Evolutionary conservation across 495 filamentous ascomycete species (phyloP).

Genomic region (Aspergillus steynii): DNA sequence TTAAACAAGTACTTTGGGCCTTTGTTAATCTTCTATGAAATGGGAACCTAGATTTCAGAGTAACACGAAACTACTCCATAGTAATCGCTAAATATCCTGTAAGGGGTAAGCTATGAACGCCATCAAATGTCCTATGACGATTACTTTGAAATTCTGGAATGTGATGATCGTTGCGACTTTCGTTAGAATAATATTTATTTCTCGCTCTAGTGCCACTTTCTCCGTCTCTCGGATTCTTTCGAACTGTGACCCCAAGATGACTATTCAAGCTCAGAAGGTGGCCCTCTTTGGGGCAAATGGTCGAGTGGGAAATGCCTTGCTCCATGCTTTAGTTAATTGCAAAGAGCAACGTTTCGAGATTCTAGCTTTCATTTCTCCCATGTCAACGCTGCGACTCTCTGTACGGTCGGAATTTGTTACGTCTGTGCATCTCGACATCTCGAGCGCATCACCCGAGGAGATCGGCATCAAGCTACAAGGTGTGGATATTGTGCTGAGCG

Average conservation of each 20-base stretch:
- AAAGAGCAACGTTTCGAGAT: not conserved
- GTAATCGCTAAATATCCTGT: no score
- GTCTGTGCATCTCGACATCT: not conserved
- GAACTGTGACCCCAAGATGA: not conserved
- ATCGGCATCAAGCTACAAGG: not conserved
- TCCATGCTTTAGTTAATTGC: not conserved
- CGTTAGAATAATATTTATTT: no score
- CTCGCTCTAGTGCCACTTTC: no score
- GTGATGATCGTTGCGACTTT: no score
- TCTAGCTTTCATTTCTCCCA: not conserved
- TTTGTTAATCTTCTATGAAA: no score
- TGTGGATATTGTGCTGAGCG: conserved; percentile 9
- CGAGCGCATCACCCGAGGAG: not conserved
- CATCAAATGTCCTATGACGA: no score
- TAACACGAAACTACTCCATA: no score
- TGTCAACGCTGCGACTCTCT: not conserved
- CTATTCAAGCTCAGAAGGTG: not conserved
- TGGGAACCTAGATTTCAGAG: no score
- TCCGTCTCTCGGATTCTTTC: no score
- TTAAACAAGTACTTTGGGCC: no score
- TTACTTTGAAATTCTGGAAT: no score
- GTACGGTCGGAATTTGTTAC: not conserved
- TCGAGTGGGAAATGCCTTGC: not conserved
- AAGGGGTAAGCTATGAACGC: no score
- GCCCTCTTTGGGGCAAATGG: not conserved